Base-by-base conservation (phyloP, 169 alveolate species). In the Cryptosporidium sp. region DNA sequence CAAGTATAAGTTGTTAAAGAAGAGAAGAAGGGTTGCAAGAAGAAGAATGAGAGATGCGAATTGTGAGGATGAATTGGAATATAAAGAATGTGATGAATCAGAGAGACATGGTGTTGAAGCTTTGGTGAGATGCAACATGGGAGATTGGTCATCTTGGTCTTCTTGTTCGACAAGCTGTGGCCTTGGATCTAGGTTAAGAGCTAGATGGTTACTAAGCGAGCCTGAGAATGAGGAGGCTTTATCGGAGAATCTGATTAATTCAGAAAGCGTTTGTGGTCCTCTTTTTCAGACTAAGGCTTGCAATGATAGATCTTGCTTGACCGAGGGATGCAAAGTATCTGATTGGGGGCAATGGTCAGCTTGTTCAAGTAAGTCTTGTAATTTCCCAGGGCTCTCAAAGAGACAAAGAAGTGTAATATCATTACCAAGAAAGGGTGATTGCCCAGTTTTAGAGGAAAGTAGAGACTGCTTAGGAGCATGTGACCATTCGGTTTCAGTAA, bases 121-220 rank as follows among this genome's bases (percentile, higher is more conserved):
- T 2, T 48, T 73, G 23, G 37, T 73, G 18, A 60, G 56, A 12
- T 92, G 94, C 33, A 73, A 53, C 35, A 85, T 89, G 92, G 80
- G 93, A 4, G 89, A 73, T 16, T 92, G 94, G 94, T 75, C 91
- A n/a, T 87, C 91, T 6, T 92, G 94, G 94, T 53, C 91, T 10
- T 51, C 87, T 7, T 92, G 94, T 62, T 73, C 91, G 7, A 87
- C 93, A 31, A 71, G 45, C 14, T 92, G 94, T 26, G 94, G 94
- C 14, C 71, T 73, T 44, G 94, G 93, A 14, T 68, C 85, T 26
- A 75, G 85, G 37, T 48, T 65, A 67, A 53, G 94, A n/a, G 80
- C 87, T 68, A 69, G 93, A 21, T 69, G 86, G 86, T 23, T 73
- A 26, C 23, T 73, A 84, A 65, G 91, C 44, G 91, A 91, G 33